These are phyloP conservation scores for Fusarium siculi DNA, from an alignment of 2,329 filamentous ascomycete genomes.

Conservation along the genomic window DNA sequence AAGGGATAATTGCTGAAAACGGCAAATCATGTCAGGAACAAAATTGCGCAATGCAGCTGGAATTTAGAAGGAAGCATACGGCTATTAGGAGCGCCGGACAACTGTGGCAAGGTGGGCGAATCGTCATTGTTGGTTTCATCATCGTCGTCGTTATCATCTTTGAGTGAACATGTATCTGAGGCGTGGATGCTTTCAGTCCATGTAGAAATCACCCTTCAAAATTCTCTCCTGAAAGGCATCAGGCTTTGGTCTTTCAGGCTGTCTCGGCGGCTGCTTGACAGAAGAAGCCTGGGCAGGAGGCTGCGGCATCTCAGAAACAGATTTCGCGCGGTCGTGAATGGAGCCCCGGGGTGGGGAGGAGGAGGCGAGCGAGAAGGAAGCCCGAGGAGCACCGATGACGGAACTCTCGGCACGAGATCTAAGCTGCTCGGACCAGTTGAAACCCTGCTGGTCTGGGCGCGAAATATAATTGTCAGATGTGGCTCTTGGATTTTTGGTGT, in stretches of 20 bases:
- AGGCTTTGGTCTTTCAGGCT: slow-evolving; percentile 71
- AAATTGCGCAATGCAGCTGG: slow-evolving; percentile 23
- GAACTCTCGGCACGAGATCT: slow-evolving; percentile 89
- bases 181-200: slow-evolving; percentile 74
- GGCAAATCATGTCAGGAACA: slow-evolving; percentile 20
- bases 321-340: slow-evolving; percentile 75
- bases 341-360: slow-evolving; percentile 51
- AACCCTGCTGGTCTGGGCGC: slow-evolving; percentile 83
- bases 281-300: slow-evolving; percentile 63
- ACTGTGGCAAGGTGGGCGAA: slow-evolving; percentile 9
- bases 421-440: slow-evolving; percentile 97
- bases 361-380: slow-evolving; percentile 68
- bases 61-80: neutral
- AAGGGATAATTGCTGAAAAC: slow-evolving; percentile 17
- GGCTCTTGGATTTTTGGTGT: slow-evolving; percentile 64
- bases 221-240: slow-evolving; percentile 98
- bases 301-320: slow-evolving; percentile 71
- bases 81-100: slow-evolving; percentile 28
- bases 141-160: slow-evolving; percentile 38
- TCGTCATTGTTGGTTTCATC: slow-evolving; percentile 32
- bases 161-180: slow-evolving; percentile 13
- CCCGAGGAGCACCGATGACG: slow-evolving; percentile 65
- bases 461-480: slow-evolving; percentile 72
- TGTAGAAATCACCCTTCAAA: slow-evolving; percentile 96
- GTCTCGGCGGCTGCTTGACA: slow-evolving; percentile 51